These are phyloP conservation scores for Casuarina cunninghamiana DNA, from an alignment of 306 rosid species.

Conservation along the genomic window DNA sequence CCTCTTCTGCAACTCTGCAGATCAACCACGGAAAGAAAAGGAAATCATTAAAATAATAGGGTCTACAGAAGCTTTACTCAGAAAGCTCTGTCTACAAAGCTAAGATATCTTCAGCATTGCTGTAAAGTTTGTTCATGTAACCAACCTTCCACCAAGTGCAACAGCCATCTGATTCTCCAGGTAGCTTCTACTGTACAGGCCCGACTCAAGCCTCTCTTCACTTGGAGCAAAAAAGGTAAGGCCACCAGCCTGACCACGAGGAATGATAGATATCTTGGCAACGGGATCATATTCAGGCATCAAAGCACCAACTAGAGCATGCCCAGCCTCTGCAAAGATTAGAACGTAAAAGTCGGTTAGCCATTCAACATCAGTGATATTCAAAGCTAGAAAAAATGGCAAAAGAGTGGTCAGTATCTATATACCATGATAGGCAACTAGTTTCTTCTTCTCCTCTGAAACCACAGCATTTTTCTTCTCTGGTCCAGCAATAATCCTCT, in stretches of 20 bases:
- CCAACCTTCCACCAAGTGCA: conserved; percentile 78
- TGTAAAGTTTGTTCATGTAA: neutral
- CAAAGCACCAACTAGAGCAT: conserved; percentile 71
- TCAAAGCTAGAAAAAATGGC: neutral
- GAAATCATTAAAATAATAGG: neutral
- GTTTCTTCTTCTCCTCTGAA: conserved; percentile 93
- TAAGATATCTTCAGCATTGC: neutral
- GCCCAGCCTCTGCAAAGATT: conserved; percentile 90
- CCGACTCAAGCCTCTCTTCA: conserved; percentile 72
- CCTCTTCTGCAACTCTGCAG: conserved; percentile 93
- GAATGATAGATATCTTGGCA: conserved; percentile 95
- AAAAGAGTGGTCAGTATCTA: neutral
- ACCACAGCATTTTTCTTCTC: conserved; percentile 99
- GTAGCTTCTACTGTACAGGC: conserved; percentile 97
- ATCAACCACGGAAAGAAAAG: neutral
- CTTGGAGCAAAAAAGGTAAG: conserved; percentile 69
- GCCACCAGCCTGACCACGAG: conserved; percentile 85
- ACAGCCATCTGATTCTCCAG: conserved; percentile 99
- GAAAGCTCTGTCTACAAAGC: neutral
- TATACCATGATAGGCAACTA: conserved; percentile 79
- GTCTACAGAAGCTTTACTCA: neutral
- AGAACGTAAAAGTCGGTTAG: neutral
- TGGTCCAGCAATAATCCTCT: conserved; percentile 96
- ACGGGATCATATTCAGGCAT: conserved; percentile 79
- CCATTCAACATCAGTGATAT: conserved; percentile 1